Evolutionary conservation across 371 early-diverging fungal genomes (phyloP).

Genomic region (Mucor piriformis): DNA sequence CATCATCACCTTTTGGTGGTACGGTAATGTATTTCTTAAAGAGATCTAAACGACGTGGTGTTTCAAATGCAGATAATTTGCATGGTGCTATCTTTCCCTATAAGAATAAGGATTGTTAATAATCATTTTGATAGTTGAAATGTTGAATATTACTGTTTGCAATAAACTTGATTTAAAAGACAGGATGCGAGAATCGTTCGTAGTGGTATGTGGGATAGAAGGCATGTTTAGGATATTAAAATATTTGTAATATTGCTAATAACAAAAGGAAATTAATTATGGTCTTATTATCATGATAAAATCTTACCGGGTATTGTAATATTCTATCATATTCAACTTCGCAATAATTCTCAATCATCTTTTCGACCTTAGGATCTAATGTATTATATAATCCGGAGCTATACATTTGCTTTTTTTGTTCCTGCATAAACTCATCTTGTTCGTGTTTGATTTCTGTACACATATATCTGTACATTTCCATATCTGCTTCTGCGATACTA

Average conservation of each 20-base stretch:
- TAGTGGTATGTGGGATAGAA: not conserved
- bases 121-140: not conserved
- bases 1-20: not conserved
- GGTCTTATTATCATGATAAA: too few species aligned
- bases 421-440: slow-evolving; percentile 9
- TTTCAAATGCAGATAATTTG: not conserved
- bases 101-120: not conserved
- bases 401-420: slow-evolving; percentile 1
- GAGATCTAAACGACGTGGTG: slow-evolving; percentile 7
- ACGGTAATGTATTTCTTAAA: slow-evolving; percentile 6
- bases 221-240: not conserved
- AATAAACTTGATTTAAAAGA: slow-evolving; percentile 5
- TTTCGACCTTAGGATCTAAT: slow-evolving; percentile 1
- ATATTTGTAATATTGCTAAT: slow-evolving; percentile 14
- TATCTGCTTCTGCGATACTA: slow-evolving; percentile 1
- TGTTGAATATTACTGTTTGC: not conserved
- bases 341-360: slow-evolving; percentile 2
- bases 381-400: slow-evolving; percentile 10
- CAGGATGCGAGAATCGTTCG: slow-evolving; percentile 1
- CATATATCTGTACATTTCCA: not conserved
- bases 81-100: slow-evolving; percentile 13
- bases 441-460: not conserved
- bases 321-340: slow-evolving; percentile 3
- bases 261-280: too few species aligned
- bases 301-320: slow-evolving; percentile 11